These are phyloP conservation scores for Rauvolfia tetraphylla DNA, from an alignment of 257 asterid species.

Conservation along the genomic window DNA sequence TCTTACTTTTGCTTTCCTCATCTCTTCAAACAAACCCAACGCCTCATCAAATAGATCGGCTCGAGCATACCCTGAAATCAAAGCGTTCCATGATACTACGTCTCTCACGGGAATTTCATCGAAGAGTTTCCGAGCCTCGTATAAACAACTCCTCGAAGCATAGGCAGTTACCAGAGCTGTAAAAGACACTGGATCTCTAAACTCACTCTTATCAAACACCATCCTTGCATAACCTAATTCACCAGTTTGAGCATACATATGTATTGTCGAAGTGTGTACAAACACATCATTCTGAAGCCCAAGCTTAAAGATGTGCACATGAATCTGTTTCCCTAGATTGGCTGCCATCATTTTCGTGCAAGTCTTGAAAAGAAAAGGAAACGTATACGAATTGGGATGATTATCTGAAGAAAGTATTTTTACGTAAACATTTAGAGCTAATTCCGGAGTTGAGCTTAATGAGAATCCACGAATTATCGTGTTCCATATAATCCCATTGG, in stretches of 20 bases:
- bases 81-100: conserved; percentile 34
- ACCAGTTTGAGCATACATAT: conserved; percentile 30
- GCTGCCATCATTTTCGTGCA: conserved; percentile 19
- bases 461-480: conserved; percentile 29
- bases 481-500: conserved; percentile 24
- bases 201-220: conserved; percentile 33
- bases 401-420: conserved; percentile 21
- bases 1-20: conserved; percentile 17
- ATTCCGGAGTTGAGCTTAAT: conserved; percentile 19
- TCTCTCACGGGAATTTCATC: conserved; percentile 36
- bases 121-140: conserved; percentile 29
- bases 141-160: conserved; percentile 13
- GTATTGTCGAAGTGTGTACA: conserved; percentile 31
- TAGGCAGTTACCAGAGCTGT: conserved; percentile 32
- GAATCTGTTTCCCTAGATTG: conserved; percentile 25
- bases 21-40: conserved; percentile 25
- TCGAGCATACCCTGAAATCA: conserved; percentile 32
- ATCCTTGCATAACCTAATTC: conserved; percentile 25
- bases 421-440: conserved; percentile 23
- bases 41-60: conserved; percentile 27
- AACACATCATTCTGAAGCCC: conserved; percentile 26
- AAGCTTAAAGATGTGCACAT: conserved; percentile 26
- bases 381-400: conserved; percentile 18
- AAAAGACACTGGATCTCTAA: conserved; percentile 33
- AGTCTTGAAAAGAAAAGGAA: conserved; percentile 29